A percentile compares a stretch with the other conserved stretches of the same genome.
These are phyloP conservation scores for Hura crepitans DNA, from an alignment of 441 rosid species.

Conservation along the genomic window DNA sequence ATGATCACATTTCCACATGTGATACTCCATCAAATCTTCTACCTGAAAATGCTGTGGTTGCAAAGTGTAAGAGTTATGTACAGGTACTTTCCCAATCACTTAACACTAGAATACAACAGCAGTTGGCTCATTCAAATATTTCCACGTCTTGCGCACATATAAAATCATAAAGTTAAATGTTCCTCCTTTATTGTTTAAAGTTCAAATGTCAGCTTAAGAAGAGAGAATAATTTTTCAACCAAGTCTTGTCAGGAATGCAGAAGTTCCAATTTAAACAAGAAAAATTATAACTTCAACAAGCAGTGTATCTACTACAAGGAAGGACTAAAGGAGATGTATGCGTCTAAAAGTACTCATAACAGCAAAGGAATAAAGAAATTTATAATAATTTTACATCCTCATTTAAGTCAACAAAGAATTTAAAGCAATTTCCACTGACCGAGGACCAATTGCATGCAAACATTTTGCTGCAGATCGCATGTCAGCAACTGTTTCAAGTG, in stretches of 20 bases:
- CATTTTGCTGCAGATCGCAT: conserved; percentile 71
- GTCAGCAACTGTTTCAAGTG: conserved; percentile 58
- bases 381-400: neutral
- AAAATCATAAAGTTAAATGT: neutral
- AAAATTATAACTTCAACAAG: neutral
- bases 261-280: conserved; percentile 4
- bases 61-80: neutral
- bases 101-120: neutral
- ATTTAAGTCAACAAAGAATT: neutral
- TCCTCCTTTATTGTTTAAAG: neutral
- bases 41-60: neutral
- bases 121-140: neutral
- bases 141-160: neutral
- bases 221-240: neutral
- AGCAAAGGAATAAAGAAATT: neutral
- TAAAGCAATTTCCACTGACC: conserved; percentile 42
- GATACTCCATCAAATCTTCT: neutral
- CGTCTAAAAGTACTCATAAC: neutral
- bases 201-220: neutral
- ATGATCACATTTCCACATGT: neutral
- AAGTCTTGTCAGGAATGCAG: neutral
- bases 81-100: neutral
- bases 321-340: neutral
- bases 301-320: neutral
- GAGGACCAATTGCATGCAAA: conserved; percentile 73